Evolutionary conservation across 2,329 filamentous ascomycete genomes (phyloP), one percentile per base, ranked within the genome.

Genomic region (Periconia macrospinosa): DNA sequence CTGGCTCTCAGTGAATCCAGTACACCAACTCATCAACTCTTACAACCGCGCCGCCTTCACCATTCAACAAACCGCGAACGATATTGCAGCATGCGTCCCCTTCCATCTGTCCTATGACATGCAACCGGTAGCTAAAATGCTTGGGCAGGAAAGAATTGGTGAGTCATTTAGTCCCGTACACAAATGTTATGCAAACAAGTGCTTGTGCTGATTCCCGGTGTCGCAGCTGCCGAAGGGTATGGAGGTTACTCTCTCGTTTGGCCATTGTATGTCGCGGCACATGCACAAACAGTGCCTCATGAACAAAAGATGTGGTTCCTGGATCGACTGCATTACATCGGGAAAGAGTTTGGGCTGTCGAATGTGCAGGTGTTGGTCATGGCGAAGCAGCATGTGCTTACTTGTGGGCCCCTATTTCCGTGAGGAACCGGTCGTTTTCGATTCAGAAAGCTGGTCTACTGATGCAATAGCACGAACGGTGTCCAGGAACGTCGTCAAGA

Each of bases 211-310:
- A 67, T 49, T 43, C 17, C 14, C n/a, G 8, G 2, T 2, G 33
- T 14, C 20, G 35, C 41, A 74, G 74, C 73, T 37, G 69, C 72
- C 1, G 70, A 74, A 64, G 73, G 70, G 0, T 69, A 70, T 41
- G 74, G 74, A 11, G 73, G 69, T 9, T 76, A 75, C 59, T 71
- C 71, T 13, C 62, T 75, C 47, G 71, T 75, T 3, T 76, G 74
- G 73, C 74, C 74, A 2, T 60, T 76, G 1, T 76, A 72, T 46
- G 72, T 76, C 15, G 68, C 69, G 7, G 65, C 69, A 9, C 73
- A 74, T 40, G 68, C 73, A 0, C 70, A 74, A 30, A 70, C 64
- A 0, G 63, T 76, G 6, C 63, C 72, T 1, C 65, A 70, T 46
- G 56, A 56, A 7, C 74, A 76, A 50, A 64, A 68, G 17, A 63